phyloP scores from a whole-genome alignment of 1,139 yeast species.

The Geotrichum carabidarum region DNA sequence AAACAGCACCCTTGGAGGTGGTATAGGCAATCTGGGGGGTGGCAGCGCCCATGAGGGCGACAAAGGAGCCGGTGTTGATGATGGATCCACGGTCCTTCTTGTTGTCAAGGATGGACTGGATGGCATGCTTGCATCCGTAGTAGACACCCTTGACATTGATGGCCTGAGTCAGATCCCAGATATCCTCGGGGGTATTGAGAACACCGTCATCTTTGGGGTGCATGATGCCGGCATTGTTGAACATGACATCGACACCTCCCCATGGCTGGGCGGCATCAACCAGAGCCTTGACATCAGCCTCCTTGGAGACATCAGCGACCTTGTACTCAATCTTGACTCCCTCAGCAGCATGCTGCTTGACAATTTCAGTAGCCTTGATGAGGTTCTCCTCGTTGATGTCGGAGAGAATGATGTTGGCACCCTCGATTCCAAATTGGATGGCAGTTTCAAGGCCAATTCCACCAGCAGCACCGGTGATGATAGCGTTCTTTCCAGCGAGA shows the following conservation, averaged over 20 bases:
- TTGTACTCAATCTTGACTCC: slow-evolving; percentile 30
- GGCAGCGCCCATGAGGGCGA: slow-evolving; percentile 47
- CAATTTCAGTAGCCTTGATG: slow-evolving; percentile 32
- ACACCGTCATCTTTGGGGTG: slow-evolving; percentile 58
- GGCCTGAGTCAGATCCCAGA: slow-evolving; percentile 49
- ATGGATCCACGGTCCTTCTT: slow-evolving; percentile 50
- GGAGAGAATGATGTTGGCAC: slow-evolving; percentile 54
- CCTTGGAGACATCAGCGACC: slow-evolving; percentile 37
- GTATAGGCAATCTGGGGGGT: slow-evolving; percentile 40
- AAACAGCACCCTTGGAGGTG: slow-evolving; percentile 42
- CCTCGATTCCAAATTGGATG: slow-evolving; percentile 38
- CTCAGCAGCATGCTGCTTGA: slow-evolving; percentile 26
- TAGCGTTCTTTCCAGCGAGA: slow-evolving; percentile 54
- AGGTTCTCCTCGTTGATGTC: slow-evolving; percentile 45
- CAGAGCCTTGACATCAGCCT: slow-evolving; percentile 36
- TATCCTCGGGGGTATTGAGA: slow-evolving; percentile 39
- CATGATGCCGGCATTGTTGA: slow-evolving; percentile 74
- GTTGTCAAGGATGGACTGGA: slow-evolving; percentile 47
- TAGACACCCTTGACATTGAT: slow-evolving; percentile 55
- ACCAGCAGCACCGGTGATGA: slow-evolving; percentile 62
- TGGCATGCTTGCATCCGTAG: slow-evolving; percentile 53
- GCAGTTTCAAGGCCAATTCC: slow-evolving; percentile 41
- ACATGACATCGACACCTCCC: slow-evolving; percentile 58
- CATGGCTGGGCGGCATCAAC: slow-evolving; percentile 39
- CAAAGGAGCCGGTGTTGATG: slow-evolving; percentile 59